phyloP scores from a whole-genome alignment of 2,329 filamentous ascomycete genomes.

The Ophiocordyceps robertsii region DNA sequence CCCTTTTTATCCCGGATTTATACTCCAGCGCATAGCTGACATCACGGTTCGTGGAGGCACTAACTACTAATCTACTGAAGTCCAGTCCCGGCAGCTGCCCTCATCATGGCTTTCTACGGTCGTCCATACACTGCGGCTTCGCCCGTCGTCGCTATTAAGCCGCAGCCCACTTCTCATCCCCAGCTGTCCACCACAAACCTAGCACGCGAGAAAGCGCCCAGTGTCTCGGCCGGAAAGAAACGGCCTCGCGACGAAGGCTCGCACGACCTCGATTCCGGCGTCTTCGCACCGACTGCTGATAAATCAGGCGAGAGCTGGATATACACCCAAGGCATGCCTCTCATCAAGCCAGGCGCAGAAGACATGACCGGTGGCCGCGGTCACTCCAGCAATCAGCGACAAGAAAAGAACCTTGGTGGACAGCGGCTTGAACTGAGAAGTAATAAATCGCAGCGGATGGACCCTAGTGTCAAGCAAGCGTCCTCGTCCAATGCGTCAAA shows the following conservation, averaged over 20 bases:
- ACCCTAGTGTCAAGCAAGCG: slow-evolving; percentile 17
- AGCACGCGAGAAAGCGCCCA: slow-evolving; percentile 10
- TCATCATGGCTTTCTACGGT: slow-evolving; percentile 30
- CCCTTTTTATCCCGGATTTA: too few relatives aligned
- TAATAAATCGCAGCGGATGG: slow-evolving; percentile 55
- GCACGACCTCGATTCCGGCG: slow-evolving; percentile 50
- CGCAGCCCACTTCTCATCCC: slow-evolving; percentile 19
- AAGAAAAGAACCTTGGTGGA: slow-evolving; percentile 46
- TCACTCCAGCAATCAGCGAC: slow-evolving; percentile 61
- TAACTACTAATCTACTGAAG: slow-evolving; percentile 16
- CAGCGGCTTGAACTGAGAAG: slow-evolving; percentile 34
- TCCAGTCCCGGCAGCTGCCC: slow-evolving; percentile 6
- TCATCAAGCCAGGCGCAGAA: slow-evolving; percentile 49
- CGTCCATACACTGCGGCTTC: slow-evolving; percentile 27
- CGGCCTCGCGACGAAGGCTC: slow-evolving; percentile 63
- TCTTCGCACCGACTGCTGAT: slow-evolving; percentile 27
- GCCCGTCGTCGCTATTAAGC: slow-evolving; percentile 28
- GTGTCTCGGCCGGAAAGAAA: slow-evolving; percentile 45
- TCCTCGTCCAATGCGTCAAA: slow-evolving; percentile 8
- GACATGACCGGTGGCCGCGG: slow-evolving; percentile 45
- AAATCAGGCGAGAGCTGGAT: slow-evolving; percentile 50
- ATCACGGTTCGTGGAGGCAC: slow-evolving; percentile 1
- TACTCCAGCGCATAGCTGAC: not conserved
- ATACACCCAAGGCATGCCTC: slow-evolving; percentile 59
- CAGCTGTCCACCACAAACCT: slow-evolving; percentile 17